Percentiles rank a stretch among this genome's conserved stretches.
Evolutionary conservation across 2,329 filamentous ascomycete species (phyloP).

Genomic region (Camillea tinctor): DNA sequence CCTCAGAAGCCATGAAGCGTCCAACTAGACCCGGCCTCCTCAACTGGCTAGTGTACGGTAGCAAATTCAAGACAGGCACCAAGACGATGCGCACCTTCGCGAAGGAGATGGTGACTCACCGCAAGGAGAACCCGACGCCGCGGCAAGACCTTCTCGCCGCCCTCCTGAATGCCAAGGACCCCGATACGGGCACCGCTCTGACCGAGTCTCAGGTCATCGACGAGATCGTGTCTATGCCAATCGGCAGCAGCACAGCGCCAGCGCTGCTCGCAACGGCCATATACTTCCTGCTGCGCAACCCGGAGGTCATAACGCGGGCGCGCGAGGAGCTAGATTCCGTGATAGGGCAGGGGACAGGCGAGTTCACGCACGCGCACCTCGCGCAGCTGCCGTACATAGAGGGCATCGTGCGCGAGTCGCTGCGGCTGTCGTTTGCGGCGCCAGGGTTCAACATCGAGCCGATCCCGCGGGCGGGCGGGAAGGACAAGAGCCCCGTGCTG

Average conservation of each 20-base stretch:
- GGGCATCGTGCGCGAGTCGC: slow-evolving; percentile 52
- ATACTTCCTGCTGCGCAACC: slow-evolving; percentile 52
- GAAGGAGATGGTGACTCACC: slow-evolving; percentile 55
- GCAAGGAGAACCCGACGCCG: slow-evolving; percentile 51
- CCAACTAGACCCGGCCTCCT: slow-evolving; percentile 50
- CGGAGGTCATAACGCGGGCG: slow-evolving; percentile 45
- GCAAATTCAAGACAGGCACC: slow-evolving; percentile 54
- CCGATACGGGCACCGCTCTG: slow-evolving; percentile 58
- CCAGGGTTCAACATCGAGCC: slow-evolving; percentile 56
- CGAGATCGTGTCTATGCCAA: slow-evolving; percentile 68
- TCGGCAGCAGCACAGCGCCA: slow-evolving; percentile 52
- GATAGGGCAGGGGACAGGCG: slow-evolving; percentile 43
- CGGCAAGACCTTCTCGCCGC: slow-evolving; percentile 61
- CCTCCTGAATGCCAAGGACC: slow-evolving; percentile 58
- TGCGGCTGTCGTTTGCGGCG: slow-evolving; percentile 54
- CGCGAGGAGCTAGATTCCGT: slow-evolving; percentile 55
- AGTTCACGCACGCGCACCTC: slow-evolving; percentile 48
- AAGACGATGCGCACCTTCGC: slow-evolving; percentile 54
- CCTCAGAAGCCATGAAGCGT: slow-evolving; percentile 55
- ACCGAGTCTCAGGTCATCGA: slow-evolving; percentile 61
- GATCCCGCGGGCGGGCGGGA: slow-evolving; percentile 33
- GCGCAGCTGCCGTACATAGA: slow-evolving; percentile 52
- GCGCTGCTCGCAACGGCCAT: slow-evolving; percentile 46
- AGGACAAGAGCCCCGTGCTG: slow-evolving; percentile 44
- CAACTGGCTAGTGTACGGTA: slow-evolving; percentile 51